A percentile compares a stretch with the other conserved stretches of the same genome.
phyloP scores from a whole-genome alignment of 176 grass and related monocot species.

The Hyparrhenia diplandra region DNA sequence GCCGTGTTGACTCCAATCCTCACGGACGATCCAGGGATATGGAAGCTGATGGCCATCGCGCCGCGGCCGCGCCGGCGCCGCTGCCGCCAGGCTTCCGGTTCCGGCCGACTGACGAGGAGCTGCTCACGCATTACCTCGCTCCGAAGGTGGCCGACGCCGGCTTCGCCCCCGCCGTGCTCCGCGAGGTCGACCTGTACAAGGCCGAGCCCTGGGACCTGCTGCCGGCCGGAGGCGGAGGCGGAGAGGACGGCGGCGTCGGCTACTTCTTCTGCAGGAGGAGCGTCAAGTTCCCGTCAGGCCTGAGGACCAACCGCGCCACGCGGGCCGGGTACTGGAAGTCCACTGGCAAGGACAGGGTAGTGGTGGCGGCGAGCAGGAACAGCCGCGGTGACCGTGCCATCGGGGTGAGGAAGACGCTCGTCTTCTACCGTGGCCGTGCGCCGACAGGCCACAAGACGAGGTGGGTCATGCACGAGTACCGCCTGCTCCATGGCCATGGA shows the following conservation, averaged over 20 bases:
- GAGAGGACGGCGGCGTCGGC: background rate
- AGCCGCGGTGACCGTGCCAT: too few species aligned
- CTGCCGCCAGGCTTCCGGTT: too few species aligned
- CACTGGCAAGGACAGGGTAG: too few species aligned
- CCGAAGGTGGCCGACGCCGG: too few species aligned
- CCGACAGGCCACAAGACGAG: slow-evolving; percentile 61
- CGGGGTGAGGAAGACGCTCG: slow-evolving; percentile 82
- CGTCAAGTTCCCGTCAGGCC: slow-evolving; percentile 12
- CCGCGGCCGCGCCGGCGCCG: too few species aligned
- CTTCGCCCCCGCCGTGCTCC: too few species aligned
- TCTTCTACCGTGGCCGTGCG: slow-evolving; percentile 90
- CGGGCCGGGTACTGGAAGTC: slow-evolving; percentile 28
- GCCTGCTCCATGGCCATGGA: background rate
- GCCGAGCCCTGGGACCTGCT: slow-evolving; percentile 13
- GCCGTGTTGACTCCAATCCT: too few species aligned
- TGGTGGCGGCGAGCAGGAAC: too few species aligned
- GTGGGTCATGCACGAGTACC: slow-evolving; percentile 91
- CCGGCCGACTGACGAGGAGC: too few species aligned
- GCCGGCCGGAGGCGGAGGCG: background rate
- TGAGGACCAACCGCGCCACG: slow-evolving; percentile 29
- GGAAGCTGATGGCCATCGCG: too few species aligned
- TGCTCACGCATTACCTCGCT: too few species aligned
- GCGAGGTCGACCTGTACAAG: slow-evolving; percentile 12
- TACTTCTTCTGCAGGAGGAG: slow-evolving; percentile 14
- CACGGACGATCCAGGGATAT: too few species aligned